Evolutionary conservation across 306 rosid genomes (phyloP).

Genomic region (Quillaja saponaria): DNA sequence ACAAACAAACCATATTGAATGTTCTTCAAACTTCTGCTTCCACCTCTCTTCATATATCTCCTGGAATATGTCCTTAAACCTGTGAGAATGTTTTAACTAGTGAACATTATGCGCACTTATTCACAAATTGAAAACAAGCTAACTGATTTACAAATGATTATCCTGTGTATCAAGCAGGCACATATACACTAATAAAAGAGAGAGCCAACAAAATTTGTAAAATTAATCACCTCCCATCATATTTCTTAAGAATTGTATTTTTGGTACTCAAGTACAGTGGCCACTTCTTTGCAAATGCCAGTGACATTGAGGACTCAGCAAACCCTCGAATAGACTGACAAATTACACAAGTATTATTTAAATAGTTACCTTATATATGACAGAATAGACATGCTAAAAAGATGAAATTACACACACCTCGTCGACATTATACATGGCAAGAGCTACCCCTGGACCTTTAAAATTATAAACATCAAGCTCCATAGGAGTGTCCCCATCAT

Average conservation of each 20-base stretch:
- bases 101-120: constrained; percentile 24
- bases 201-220: constrained; percentile 13
- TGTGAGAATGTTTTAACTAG: constrained; percentile 33
- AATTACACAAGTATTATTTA: constrained; percentile 16
- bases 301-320: constrained; percentile 89
- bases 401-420: constrained; percentile 58
- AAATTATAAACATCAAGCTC: constrained; percentile 84
- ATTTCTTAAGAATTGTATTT: constrained; percentile 91
- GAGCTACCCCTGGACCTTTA: constrained; percentile 92
- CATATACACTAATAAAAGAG: constrained; percentile 15
- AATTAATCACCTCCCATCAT: constrained; percentile 85
- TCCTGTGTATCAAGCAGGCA: constrained; percentile 7
- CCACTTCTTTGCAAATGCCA: constrained; percentile 86
- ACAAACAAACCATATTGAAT: constrained; percentile 77
- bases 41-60: constrained; percentile 86
- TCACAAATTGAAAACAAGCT: constrained; percentile 3
- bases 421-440: constrained; percentile 91
- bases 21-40: constrained; percentile 81
- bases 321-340: constrained; percentile 84
- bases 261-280: constrained; percentile 96
- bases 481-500: constrained; percentile 58
- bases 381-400: constrained; percentile 9
- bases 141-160: constrained; percentile 10
- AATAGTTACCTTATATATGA: constrained; percentile 20
- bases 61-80: constrained; percentile 95